These are phyloP conservation scores for Candida takata DNA, from an alignment of 805 yeast genomes.

Conservation along the genomic window DNA sequence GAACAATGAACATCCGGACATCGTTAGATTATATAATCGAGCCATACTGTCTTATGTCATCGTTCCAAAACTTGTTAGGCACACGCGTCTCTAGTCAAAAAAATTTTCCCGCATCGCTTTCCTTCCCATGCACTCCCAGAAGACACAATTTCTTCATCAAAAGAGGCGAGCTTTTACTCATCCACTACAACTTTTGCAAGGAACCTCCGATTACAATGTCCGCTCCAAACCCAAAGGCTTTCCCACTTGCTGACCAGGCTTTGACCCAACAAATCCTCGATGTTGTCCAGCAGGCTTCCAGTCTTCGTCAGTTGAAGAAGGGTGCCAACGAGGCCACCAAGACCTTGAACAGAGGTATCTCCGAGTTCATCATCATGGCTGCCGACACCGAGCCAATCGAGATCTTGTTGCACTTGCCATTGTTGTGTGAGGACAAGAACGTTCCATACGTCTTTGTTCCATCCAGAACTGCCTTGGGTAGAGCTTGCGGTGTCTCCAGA, in stretches of 20 bases:
- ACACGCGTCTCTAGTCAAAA: background rate
- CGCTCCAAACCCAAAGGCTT: constrained; percentile 95
- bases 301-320: constrained; percentile 96
- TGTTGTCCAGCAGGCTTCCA: constrained; percentile 96
- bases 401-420: constrained; percentile 93
- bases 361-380: constrained; percentile 99
- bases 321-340: constrained; percentile 99
- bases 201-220: constrained; percentile 54
- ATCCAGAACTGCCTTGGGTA: constrained; percentile 96
- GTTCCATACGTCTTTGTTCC: constrained; percentile 99
- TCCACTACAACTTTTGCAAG: constrained; percentile 27
- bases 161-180: constrained; percentile 25
- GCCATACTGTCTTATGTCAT: no score
- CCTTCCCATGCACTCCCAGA: background rate
- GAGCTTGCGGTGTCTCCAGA: constrained; percentile 99
- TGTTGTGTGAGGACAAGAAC: constrained; percentile 98
- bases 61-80: no score
- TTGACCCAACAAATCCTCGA: constrained; percentile 95
- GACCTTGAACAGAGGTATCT: constrained; percentile 98
- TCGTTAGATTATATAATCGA: no score
- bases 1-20: no score
- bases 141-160: background rate
- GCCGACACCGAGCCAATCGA: constrained; percentile 99
- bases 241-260: constrained; percentile 96
- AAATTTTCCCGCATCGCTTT: background rate